Base-by-base conservation (phyloP, 768 basidiomycete species). In the Lactarius evosmus region DNA sequence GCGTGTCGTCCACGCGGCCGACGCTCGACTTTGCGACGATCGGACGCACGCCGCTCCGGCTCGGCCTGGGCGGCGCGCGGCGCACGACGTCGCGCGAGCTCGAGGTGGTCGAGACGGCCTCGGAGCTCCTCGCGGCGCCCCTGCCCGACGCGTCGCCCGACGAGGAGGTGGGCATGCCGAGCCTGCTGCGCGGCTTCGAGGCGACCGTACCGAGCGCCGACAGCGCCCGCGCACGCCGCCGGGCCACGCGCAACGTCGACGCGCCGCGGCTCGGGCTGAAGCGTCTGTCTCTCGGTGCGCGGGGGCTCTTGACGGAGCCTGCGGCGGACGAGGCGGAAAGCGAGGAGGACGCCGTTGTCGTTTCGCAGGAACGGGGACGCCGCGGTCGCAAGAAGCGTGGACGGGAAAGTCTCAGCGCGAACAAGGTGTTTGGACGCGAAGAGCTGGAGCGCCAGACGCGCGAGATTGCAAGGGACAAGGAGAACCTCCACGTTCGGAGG, bases 181-280 rank as follows among this genome's bases (percentile, higher is more conserved):
- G 91, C 70, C 79, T 98, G 36, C 77, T 97, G 46, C 85, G 89
- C 51, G 96, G 96, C 0, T 98, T 98, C 75, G 89, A 92, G 70
- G 96, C 96, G 19, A 98, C 96, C 2, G 90, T 97, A 49, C 96
- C 96, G 14, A 91, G 89, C 71, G 85, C 95, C 41, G 89, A 93
- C 69, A 83, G 86, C 72, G 82, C 91, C 59, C 87, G 89, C 66
- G 79, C 84, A 16, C 79, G 94, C 64, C 76, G 95, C 66, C 76
- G 93, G 62, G 87, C 92, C 73, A 85, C 90, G 75, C 81, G 95
- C 63, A 90, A 86, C 69, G 84, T 92, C 16, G 89, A 93, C 3
- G 83, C 86, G 14, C 88, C 86, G 32, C 82, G 81, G 69, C 77
- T 91, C 49, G 93, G 95, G 1, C 74, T 95, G 68, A 92, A 87